These are phyloP conservation scores for Candida morakotiae DNA, from an alignment of 805 yeast genomes.

Conservation along the genomic window DNA sequence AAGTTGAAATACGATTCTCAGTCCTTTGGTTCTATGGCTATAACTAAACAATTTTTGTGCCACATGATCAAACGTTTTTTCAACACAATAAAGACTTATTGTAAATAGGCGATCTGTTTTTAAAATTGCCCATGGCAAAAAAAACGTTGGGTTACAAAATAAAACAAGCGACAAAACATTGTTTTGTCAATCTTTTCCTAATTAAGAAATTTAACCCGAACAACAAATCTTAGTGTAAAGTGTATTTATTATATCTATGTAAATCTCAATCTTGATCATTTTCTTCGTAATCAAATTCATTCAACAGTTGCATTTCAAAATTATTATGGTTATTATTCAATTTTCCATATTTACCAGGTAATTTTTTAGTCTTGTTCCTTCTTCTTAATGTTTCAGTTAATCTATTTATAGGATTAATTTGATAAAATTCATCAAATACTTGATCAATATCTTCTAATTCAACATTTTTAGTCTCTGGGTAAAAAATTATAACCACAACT, in stretches of 20 bases:
- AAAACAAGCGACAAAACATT: neutral
- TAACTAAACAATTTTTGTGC: neutral
- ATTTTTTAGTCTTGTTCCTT: neutral
- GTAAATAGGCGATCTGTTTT: neutral
- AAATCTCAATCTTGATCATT: neutral
- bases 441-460: slow-evolving; percentile 41
- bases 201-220: neutral
- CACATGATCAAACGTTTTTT: neutral
- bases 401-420: slow-evolving; percentile 9
- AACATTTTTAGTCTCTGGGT: slow-evolving; percentile 43
- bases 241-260: slow-evolving; percentile 1
- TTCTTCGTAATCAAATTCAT: slow-evolving; percentile 8
- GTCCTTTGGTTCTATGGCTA: neutral
- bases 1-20: neutral
- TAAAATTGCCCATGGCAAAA: neutral
- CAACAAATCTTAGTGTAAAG: neutral
- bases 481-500: slow-evolving; percentile 28
- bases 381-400: slow-evolving; percentile 7
- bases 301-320: slow-evolving; percentile 3
- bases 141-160: slow-evolving; percentile 4
- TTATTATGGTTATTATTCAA: slow-evolving; percentile 1
- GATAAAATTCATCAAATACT: slow-evolving; percentile 32
- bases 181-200: neutral
- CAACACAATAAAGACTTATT: too few relatives aligned
- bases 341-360: neutral